These are phyloP conservation scores for Pseudoturritis turrita DNA, from an alignment of 345 rosid species.

Conservation along the genomic window DNA sequence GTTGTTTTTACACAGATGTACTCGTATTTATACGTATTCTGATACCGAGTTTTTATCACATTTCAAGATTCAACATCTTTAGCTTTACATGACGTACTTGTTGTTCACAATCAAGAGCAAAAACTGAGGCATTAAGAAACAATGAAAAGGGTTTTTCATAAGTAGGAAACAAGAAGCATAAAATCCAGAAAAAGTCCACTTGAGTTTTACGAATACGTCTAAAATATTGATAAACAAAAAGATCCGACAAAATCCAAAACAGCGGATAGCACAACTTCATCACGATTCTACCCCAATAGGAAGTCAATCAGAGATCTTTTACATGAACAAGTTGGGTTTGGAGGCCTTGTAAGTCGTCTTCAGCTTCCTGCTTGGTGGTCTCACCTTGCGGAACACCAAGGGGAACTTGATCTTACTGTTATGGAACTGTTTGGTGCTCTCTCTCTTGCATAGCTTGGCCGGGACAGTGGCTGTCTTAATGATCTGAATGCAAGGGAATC, in stretches of 20 bases:
- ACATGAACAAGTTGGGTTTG: conserved; percentile 68
- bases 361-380: conserved; percentile 66
- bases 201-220: neutral
- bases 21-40: neutral
- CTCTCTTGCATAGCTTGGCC: conserved; percentile 66
- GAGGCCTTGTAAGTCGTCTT: conserved; percentile 70
- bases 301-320: conserved; percentile 18
- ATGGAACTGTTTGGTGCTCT: conserved; percentile 60
- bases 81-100: neutral
- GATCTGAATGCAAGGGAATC: conserved; percentile 66
- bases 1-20: neutral
- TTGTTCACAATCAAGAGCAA: neutral
- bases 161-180: neutral
- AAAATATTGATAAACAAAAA: conserved; percentile 14
- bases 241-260: conserved; percentile 5
- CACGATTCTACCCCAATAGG: conserved; percentile 11
- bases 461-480: conserved; percentile 62
- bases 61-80: too few species aligned
- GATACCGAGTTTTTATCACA: neutral
- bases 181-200: conserved; percentile 9
- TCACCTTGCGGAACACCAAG: conserved; percentile 55
- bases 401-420: conserved; percentile 71
- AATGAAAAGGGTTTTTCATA: neutral
- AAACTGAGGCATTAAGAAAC: neutral
- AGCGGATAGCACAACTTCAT: neutral